Conservation (phyloP, 352 stramenopile species). For the Phytophthora pseudosyringae region DNA sequence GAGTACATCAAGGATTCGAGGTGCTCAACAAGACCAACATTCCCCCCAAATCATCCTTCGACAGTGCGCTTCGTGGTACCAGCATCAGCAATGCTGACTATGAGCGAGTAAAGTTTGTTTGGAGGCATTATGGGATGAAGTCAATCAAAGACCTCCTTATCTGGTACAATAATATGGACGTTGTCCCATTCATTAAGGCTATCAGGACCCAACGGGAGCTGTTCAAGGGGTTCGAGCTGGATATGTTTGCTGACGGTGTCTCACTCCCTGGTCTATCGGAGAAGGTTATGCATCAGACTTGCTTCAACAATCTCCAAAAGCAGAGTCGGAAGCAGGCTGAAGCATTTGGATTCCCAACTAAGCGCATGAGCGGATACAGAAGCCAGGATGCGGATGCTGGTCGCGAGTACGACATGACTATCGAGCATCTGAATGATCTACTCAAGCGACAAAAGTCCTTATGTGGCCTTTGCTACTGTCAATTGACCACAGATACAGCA, state of each 20-base stretch:
- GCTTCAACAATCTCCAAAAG: slow-evolving; percentile 11
- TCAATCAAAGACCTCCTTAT: slow-evolving; percentile 40
- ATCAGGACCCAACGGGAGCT: no score
- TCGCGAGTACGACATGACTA: no score
- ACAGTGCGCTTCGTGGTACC: slow-evolving; percentile 14
- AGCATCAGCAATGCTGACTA: no score
- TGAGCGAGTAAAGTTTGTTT: slow-evolving; percentile 36
- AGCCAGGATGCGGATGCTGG: no score
- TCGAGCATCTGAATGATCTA: no score
- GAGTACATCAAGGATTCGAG: no score
- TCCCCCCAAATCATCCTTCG: slow-evolving; percentile 34
- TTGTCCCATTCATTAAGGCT: no score
- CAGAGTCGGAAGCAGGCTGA: no score
- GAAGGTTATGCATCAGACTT: slow-evolving; percentile 40
- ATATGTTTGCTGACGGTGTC: slow-evolving; percentile 40
- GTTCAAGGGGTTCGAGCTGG: slow-evolving; percentile 29
- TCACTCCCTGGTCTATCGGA: slow-evolving; percentile 21
- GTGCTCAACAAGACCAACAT: no score
- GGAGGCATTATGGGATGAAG: slow-evolving; percentile 48
- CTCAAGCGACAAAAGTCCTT: slow-evolving; percentile 23
- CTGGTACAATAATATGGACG: slow-evolving; percentile 24
- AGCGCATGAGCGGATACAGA: no score
- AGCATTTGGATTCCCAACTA: no score
- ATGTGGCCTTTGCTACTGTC: slow-evolving; percentile 32
- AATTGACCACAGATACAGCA: slow-evolving; percentile 18